Conservation (phyloP, 345 rosid species). For the Populus deltoides region DNA sequence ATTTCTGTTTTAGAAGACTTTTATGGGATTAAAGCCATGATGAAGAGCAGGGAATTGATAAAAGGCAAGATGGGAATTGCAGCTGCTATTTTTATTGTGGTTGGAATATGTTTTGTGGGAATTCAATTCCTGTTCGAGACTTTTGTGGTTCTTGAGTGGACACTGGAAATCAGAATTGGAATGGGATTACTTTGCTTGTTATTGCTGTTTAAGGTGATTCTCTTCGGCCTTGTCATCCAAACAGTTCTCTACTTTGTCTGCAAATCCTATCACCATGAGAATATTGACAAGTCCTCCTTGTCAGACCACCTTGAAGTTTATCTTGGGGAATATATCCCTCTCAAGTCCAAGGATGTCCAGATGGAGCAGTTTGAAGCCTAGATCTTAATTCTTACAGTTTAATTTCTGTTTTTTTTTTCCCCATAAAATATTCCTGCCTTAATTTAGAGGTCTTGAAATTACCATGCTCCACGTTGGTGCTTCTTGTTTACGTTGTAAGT, state of each 20-base stretch:
- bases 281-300: constrained; percentile 4
- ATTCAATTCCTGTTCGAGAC: constrained; percentile 14
- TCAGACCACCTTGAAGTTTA: constrained; percentile 15
- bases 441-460: too few species aligned
- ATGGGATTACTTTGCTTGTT: constrained; percentile 16
- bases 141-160: constrained; percentile 31
- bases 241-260: constrained; percentile 28
- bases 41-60: constrained; percentile 13
- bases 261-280: constrained; percentile 25
- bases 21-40: constrained; percentile 11
- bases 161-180: neutral
- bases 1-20: constrained; percentile 15
- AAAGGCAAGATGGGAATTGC: constrained; percentile 8
- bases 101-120: constrained; percentile 14
- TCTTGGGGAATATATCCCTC: neutral
- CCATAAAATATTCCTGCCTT: too few species aligned
- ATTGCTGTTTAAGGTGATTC: constrained; percentile 7
- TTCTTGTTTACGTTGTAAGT: too few species aligned
- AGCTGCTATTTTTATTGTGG: neutral
- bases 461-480: too few species aligned
- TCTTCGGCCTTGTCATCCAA: constrained; percentile 21
- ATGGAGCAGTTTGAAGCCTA: constrained; percentile 10
- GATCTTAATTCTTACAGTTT: neutral
- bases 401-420: neutral
- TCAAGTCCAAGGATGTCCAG: constrained; percentile 8